Base-by-base conservation (phyloP, 257 asterid genomes). In the Solanum lycopersicoides region DNA sequence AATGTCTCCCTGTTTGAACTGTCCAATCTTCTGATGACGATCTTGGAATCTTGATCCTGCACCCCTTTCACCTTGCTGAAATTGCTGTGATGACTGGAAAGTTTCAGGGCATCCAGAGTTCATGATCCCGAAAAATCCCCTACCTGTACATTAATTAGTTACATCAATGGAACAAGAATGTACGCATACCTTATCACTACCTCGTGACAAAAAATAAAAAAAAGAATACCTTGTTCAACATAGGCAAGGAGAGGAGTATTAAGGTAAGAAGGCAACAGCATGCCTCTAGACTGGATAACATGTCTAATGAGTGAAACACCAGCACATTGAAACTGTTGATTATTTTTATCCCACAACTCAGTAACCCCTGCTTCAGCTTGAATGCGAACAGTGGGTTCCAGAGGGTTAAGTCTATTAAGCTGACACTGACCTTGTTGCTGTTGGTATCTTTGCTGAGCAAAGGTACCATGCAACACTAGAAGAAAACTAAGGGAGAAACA, bases 61-160 rank as follows among this genome's bases (percentile, higher is more conserved):
- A 20, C 76, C 82, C 60, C 59, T 59, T 42, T 74, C 72, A 45
- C 85, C 68, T 47, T 18, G 68, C 68, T 80, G 68, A 21, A 47
- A 28, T 56, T 68, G 72, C 23, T 83, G 86, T n/a, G 76, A 68
- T 0, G 92, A 25, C 83, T 93, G 95, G 84, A 86, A 93, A 1
- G 96, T 93, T 90, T 94, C 96, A 3, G 96, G 93, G 45, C 98
- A 94, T 3, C 96, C 96, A 7, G 95, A 94, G 25, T 92, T 45
- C 88, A 93, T 93, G 12, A 53, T 82, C 63, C 98, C 98, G 11
- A 85, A 89, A 66, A 92, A 66, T 21, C 94, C 95, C 75, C 59
- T 56, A 12, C 98, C 96, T 94, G 93, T 71, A 68, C 12, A 37
- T 21, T 11, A 73, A 73, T 32, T 12, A 82, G 9, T 3, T 32